Base-by-base conservation (phyloP, 352 stramenopile species). In the Globisporangium heterothallicum region DNA sequence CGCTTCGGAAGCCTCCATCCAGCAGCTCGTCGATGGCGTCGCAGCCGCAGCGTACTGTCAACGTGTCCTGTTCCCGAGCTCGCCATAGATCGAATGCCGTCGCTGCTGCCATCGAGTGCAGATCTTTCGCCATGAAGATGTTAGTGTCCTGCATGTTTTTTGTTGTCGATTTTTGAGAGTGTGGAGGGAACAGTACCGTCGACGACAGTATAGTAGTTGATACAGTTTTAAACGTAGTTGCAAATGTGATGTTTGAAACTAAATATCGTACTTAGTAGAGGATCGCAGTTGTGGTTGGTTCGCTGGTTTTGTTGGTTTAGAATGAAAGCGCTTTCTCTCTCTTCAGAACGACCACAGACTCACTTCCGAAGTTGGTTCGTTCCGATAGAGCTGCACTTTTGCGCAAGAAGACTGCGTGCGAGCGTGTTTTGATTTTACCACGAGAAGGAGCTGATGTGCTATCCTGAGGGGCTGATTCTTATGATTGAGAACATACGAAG, bases 391-490 rank as follows among this genome's bases (percentile, higher is more conserved):
- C n/a, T n/a, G n/a, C n/a, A n/a, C n/a, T n/a, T n/a, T n/a, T n/a
- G n/a, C n/a, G n/a, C n/a, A n/a, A n/a, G n/a, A n/a, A n/a, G n/a
- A n/a, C n/a, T n/a, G n/a, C n/a, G n/a, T n/a, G n/a, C n/a, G n/a
- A n/a, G n/a, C n/a, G n/a, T n/a, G n/a, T n/a, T n/a, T n/a, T n/a
- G n/a, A n/a, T n/a, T n/a, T n/a, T n/a, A n/a, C 26, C 9, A 0
- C 40, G 57, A 64, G 80, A 14, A 83, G 76, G 76, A 83, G 42
- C 19, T 88, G 76, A 88, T 90, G 74, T 64, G 48, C 57, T 87
- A 88, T 90, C 79, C 79, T 90, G 79, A 90, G 79, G 79, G 79
- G 63, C 79, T 88, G 79, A 90, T 64, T 66, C 64, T 76, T 44
- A 68, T 87, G 79, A 88, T 87, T 49, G 70, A 90, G 19, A 87